Evolutionary conservation across 805 yeast species (phyloP).

Genomic region (Candida lessepsii): DNA sequence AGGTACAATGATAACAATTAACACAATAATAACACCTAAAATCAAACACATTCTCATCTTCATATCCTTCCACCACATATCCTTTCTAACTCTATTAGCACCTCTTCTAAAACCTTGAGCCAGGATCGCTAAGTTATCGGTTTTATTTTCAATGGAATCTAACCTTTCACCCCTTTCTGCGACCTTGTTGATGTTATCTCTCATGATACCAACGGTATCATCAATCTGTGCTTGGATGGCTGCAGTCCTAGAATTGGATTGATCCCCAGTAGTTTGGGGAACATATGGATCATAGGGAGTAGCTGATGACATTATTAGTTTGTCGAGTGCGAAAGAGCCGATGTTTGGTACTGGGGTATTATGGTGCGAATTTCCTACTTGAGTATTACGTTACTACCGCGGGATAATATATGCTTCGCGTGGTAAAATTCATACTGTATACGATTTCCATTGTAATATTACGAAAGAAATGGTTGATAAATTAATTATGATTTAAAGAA

Average conservation of each 20-base stretch:
- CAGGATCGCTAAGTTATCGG: constrained; percentile 85
- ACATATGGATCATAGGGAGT: constrained; percentile 86
- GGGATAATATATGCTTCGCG: neutral
- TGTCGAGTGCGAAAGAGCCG: constrained; percentile 9
- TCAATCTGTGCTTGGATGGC: constrained; percentile 88
- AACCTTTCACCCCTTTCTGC: constrained; percentile 93
- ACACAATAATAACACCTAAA: constrained; percentile 70
- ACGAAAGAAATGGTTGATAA: too few species aligned
- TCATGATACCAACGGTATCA: constrained; percentile 96
- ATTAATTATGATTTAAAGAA: too few species aligned
- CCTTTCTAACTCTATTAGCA: constrained; percentile 95
- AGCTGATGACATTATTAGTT: constrained; percentile 60
- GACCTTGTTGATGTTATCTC: constrained; percentile 93
- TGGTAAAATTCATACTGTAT: neutral
- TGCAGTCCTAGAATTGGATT: constrained; percentile 62
- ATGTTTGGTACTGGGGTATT: neutral
- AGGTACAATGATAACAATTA: constrained; percentile 89
- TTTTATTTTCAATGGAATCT: constrained; percentile 88
- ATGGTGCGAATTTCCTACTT: neutral
- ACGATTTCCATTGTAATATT: neutral
- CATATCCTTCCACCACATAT: constrained; percentile 99
- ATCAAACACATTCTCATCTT: constrained; percentile 92
- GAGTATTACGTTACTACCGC: constrained; percentile 1
- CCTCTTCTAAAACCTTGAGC: constrained; percentile 96
- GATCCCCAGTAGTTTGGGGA: constrained; percentile 57